phyloP scores from a whole-genome alignment of 768 basidiomycete species.

The Kwoniella sp. region DNA sequence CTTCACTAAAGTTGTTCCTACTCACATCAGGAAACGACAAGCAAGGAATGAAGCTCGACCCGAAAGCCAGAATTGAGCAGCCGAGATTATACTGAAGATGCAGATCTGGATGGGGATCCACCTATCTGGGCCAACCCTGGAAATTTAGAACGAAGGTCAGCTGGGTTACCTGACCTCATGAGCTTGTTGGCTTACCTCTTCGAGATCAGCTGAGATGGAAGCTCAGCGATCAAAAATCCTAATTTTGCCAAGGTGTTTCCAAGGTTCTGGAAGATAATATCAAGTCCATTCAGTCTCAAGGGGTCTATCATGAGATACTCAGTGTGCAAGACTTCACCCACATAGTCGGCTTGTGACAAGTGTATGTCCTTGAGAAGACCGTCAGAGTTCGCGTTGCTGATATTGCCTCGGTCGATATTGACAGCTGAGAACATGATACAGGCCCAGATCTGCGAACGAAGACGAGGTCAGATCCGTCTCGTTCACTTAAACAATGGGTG shows the following conservation, averaged over 20 bases:
- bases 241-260: conserved; percentile 65
- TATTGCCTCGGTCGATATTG: conserved; percentile 60
- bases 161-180: no score
- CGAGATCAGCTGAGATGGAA: conserved; percentile 69
- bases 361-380: conserved; percentile 66
- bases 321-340: conserved; percentile 4
- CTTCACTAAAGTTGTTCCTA: no score
- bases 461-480: not conserved
- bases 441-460: conserved; percentile 34
- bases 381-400: conserved; percentile 69
- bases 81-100: conserved; percentile 64
- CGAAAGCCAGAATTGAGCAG: conserved; percentile 64
- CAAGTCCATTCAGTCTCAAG: not conserved
- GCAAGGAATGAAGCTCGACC: conserved; percentile 64
- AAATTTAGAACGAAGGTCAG: not conserved
- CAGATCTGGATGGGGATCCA: conserved; percentile 53
- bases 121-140: conserved; percentile 64
- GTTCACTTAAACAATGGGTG: no score
- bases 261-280: conserved; percentile 31
- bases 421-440: conserved; percentile 64
- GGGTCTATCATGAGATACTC: no score
- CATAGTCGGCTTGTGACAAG: conserved; percentile 59
- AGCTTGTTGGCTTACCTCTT: conserved; percentile 55
- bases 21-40: conserved; percentile 54
- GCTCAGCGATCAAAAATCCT: conserved; percentile 59